Conservation (phyloP, 2,329 filamentous ascomycete genomes). For the Ophiognomonia clavigignenti-juglandacearum region DNA sequence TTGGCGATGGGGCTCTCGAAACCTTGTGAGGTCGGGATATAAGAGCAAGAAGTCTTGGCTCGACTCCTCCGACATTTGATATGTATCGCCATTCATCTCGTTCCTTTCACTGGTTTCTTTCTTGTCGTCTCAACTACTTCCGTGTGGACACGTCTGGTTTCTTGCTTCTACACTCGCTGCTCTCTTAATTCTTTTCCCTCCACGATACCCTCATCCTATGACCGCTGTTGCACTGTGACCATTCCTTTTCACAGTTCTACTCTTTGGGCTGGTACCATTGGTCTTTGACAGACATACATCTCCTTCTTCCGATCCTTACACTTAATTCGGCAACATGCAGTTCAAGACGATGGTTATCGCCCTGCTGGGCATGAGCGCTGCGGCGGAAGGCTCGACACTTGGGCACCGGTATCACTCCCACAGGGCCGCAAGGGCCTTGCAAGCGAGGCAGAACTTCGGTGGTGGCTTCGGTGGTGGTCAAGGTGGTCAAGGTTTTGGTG, state of each 20-base stretch:
- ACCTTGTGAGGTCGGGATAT: constrained; percentile 5
- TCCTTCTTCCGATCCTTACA: too few relatives aligned
- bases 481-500: constrained; percentile 16
- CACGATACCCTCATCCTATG: constrained; percentile 5
- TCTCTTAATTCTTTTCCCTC: constrained; percentile 5
- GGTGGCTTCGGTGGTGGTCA: constrained; percentile 7
- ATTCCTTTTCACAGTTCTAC: constrained; percentile 9
- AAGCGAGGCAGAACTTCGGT: constrained; percentile 34
- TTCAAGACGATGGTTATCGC: constrained; percentile 44
- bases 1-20: constrained; percentile 11
- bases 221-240: constrained; percentile 10
- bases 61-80: constrained; percentile 3
- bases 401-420: constrained; percentile 29
- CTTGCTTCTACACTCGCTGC: constrained; percentile 12
- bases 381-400: constrained; percentile 40
- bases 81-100: neutral
- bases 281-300: constrained; percentile 9
- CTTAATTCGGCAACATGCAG: constrained; percentile 43
- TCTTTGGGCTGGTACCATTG: constrained; percentile 13
- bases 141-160: constrained; percentile 10
- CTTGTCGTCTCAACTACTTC: constrained; percentile 6
- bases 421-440: constrained; percentile 22
- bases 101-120: neutral
- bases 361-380: constrained; percentile 42
- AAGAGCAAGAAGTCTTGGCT: constrained; percentile 8